Evolutionary conservation across 495 filamentous ascomycete species (phyloP), one percentile per base, ranked within the genome.

Genomic region (Zalerion maritima): DNA sequence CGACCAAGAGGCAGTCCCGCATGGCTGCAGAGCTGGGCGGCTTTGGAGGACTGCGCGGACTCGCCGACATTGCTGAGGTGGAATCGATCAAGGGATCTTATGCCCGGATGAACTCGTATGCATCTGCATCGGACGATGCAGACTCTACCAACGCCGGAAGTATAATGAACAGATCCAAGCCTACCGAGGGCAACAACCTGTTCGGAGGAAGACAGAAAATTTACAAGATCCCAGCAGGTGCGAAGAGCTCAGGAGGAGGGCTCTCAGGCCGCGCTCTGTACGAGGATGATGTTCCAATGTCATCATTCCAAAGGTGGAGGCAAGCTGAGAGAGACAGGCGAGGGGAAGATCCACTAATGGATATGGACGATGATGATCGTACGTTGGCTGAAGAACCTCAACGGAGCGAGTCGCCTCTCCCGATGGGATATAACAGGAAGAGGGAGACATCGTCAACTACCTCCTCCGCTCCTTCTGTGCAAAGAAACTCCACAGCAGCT

Each of bases 121-220:
- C 58, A 14, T 80, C 75, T 36, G 65, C 58, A 14, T 80, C 75
- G 3, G 84, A 93, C 39, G 83, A 89, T 36, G 66, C 47, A 4
- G 59, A 67, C 24, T 55, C 51, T 3, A 35, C 36, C 9, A 44
- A 44, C 12, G 41, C 38, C 24, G 75, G 67, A 0, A 81, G 82
- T 45, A 68, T 94, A 9, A 86, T 96, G 77, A 78, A 64, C 46
- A 67, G 89, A 21, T 57, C 71, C n/a, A 75, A 85, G 41, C 81
- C 81, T 6, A 75, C 69, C 1, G 89, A 96, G 53, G 83, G 86
- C 12, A 97, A 96, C 54, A 81, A 82, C 41, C 49, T 97, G 36
- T 97, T 97, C 57, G 89, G 89, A 30, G 89, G 91, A 6, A 72
- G 89, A 17, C 89, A 97, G 45, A 97, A 96, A 54, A 73, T 96